Evolutionary conservation across 345 rosid species (phyloP).

Genomic region (Garcia nutans): DNA sequence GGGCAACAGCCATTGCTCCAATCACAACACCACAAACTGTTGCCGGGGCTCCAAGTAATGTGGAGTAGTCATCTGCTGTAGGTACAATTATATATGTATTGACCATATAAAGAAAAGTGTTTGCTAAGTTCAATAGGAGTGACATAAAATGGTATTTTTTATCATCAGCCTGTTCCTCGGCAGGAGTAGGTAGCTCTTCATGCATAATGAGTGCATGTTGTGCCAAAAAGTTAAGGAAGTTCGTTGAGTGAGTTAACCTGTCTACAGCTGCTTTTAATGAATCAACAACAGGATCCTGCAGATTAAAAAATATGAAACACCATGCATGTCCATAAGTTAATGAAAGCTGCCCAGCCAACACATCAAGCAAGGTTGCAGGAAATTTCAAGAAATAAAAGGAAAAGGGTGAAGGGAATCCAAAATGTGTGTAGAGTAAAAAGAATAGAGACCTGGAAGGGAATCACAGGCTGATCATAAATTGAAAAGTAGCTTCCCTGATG

Average conservation of each 20-base stretch:
- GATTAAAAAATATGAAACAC: slow-evolving; percentile 13
- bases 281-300: slow-evolving; percentile 87
- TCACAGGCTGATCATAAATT: slow-evolving; percentile 86
- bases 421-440: slow-evolving; percentile 9
- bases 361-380: not conserved
- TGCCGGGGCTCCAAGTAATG: slow-evolving; percentile 95
- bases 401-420: not conserved
- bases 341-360: not conserved
- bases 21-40: slow-evolving; percentile 98
- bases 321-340: slow-evolving; percentile 13
- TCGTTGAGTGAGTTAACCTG: slow-evolving; percentile 77
- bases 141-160: slow-evolving; percentile 82
- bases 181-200: slow-evolving; percentile 80
- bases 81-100: slow-evolving; percentile 94
- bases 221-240: slow-evolving; percentile 82
- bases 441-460: slow-evolving; percentile 72
- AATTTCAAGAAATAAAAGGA: slow-evolving; percentile 3
- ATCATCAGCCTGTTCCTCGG: slow-evolving; percentile 69
- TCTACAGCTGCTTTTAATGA: slow-evolving; percentile 81
- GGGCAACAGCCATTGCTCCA: slow-evolving; percentile 99
- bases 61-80: slow-evolving; percentile 90
- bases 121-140: slow-evolving; percentile 53
- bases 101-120: slow-evolving; percentile 72
- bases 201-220: slow-evolving; percentile 97
- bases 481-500: slow-evolving; percentile 92